phyloP scores from a whole-genome alignment of 108 stramenopile species.

The Hondaea fermentalgiana region DNA sequence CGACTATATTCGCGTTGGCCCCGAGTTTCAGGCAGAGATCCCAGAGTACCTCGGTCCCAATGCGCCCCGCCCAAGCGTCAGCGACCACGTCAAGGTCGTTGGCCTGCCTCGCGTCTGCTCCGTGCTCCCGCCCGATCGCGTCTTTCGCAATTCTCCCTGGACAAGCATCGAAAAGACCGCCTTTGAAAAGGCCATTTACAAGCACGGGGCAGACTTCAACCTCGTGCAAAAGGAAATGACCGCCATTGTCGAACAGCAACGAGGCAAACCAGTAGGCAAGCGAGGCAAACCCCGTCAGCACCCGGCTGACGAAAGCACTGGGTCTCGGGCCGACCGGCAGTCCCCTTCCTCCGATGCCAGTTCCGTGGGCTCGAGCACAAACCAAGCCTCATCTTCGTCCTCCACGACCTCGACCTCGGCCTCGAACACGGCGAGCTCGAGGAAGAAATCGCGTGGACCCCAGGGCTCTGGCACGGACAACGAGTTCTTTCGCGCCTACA shows the following conservation, averaged over 20 bases:
- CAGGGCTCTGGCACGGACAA: not conserved
- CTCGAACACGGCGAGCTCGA: not conserved
- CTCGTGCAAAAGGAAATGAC: not conserved
- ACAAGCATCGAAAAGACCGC: not conserved
- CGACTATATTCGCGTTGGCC: not conserved
- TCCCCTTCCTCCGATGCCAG: no score
- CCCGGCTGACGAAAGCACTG: not conserved
- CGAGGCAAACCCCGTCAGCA: not conserved
- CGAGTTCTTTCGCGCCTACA: not conserved
- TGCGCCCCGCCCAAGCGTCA: not conserved
- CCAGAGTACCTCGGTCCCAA: not conserved
- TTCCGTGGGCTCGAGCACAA: no score
- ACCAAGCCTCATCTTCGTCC: no score
- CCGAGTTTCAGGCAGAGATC: not conserved
- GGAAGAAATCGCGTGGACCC: not conserved
- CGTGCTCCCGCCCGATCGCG: not conserved
- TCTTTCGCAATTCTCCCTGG: not conserved
- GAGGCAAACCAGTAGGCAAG: not conserved
- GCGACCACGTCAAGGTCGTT: not conserved
- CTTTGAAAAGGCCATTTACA: not conserved
- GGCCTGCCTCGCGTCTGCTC: not conserved
- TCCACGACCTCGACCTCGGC: not conserved
- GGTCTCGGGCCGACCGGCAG: no score
- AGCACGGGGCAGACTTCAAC: not conserved
- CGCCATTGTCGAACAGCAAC: not conserved